Evolutionary conservation across 345 rosid species (phyloP), one percentile per base, ranked within the genome.

Genomic region (Arabidopsis arenosa): DNA sequence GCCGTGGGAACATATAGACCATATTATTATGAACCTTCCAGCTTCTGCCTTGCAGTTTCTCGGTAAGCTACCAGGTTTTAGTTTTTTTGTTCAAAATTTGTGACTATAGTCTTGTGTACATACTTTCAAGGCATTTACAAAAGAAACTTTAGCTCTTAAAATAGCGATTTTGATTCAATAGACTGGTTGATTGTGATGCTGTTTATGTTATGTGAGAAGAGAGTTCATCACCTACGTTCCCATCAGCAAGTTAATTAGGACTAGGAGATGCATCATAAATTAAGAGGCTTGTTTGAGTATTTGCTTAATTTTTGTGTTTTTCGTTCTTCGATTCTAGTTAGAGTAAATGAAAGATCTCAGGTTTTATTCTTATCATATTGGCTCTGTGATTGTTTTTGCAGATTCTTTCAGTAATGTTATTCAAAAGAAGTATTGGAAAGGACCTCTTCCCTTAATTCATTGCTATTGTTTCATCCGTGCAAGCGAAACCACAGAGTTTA

Each of bases 21-120:
- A 92, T 81, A 82, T 95, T 57, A 85, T 95, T 48, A 95, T 95
- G 99, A 95, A 95, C 83, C 99, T 95, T 79, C 99, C 99, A 51
- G 99, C 96, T 65, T 95, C 99, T 78, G 97, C 97, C 66, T 67
- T 90, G 63, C 78, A 86, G 53, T 95, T 95, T 84, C 84, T 95
- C 44, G 97, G 97, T 92, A 85, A 14, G 63, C 43, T 53, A 11
- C 18, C 26, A 18, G 28, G 2, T 55, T 37, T 6, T 61, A 10
- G 5, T 3, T 7, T 26, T 40, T 33, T 55, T 36, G 6, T 44
- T 54, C 1, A 18, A 13, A 11, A 9, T 4, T 37, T 26, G 15
- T 11, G 7, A 45, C 9, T 35, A 35, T 13, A 23, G 35, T 48
- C 44, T 55, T 68, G 14, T 35, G 18, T 58, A 33, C 21, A 6